These are phyloP conservation scores for Fragilaria crotonensis DNA, from an alignment of 108 stramenopile genomes.

Conservation along the genomic window DNA sequence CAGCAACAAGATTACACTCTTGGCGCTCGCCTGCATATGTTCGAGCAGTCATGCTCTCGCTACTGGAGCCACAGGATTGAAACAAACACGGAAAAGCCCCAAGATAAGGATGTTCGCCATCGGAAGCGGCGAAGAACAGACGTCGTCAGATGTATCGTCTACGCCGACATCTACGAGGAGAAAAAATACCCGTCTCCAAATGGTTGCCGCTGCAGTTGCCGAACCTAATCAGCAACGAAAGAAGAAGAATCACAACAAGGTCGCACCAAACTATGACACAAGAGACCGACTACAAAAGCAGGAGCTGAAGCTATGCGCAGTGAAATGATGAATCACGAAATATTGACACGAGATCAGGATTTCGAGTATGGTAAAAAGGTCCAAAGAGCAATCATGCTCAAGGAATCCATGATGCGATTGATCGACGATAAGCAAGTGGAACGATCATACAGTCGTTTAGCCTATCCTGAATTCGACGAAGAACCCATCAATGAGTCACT, in stretches of 20 bases:
- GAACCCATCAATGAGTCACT: slow-evolving; percentile 4
- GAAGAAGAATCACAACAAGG: background rate
- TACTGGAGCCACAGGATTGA: background rate
- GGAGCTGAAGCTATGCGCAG: background rate
- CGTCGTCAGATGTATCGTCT: background rate
- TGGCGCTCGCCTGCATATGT: background rate
- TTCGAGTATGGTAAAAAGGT: slow-evolving; percentile 41
- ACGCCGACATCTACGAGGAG: background rate
- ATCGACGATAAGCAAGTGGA: slow-evolving; percentile 15
- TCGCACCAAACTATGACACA: background rate
- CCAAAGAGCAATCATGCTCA: slow-evolving; percentile 21
- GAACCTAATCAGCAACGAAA: background rate
- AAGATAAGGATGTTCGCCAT: background rate
- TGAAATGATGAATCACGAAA: slow-evolving; percentile 55
- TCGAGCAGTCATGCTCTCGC: background rate
- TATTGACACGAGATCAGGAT: slow-evolving; percentile 63
- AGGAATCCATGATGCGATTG: slow-evolving; percentile 28
- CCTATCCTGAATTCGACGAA: slow-evolving; percentile 4
- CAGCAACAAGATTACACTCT: background rate
- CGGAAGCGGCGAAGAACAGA: background rate
- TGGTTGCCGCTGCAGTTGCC: background rate
- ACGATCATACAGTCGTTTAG: background rate
- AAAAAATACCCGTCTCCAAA: background rate
- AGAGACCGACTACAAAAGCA: background rate
- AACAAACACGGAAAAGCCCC: background rate